These are phyloP conservation scores for Musa balbisiana DNA, from an alignment of 202 grass and related monocot genomes.

Conservation along the genomic window DNA sequence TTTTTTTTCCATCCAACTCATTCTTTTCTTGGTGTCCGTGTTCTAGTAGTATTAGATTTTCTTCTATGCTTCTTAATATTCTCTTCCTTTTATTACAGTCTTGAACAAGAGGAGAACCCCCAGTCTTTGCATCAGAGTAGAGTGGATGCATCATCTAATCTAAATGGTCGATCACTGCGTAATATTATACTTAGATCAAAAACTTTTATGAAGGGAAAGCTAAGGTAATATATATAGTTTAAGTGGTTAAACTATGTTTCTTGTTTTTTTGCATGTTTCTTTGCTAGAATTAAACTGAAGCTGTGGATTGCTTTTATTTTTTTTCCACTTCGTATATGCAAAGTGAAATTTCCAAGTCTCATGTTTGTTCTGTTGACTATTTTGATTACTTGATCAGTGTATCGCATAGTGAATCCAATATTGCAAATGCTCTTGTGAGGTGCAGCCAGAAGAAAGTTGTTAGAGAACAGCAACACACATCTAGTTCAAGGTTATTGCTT, in stretches of 20 bases:
- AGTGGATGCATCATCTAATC: constrained; percentile 27
- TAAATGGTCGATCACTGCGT: constrained; percentile 42
- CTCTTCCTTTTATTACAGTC: constrained; percentile 37
- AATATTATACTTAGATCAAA: constrained; percentile 68
- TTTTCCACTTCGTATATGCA: constrained; percentile 20
- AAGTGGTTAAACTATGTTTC: neutral
- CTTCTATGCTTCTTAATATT: constrained; percentile 6
- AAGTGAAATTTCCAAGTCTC: constrained; percentile 14
- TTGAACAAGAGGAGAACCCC: constrained; percentile 67
- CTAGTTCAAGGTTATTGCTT: constrained; percentile 80
- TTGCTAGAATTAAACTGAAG: constrained; percentile 4
- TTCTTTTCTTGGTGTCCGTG: neutral
- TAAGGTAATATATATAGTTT: constrained; percentile 38
- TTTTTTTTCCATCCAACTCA: neutral
- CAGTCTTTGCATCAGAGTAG: constrained; percentile 43
- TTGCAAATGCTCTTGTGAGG: constrained; percentile 69
- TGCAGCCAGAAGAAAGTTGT: constrained; percentile 53
- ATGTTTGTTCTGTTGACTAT: neutral
- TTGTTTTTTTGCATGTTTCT: constrained; percentile 16
- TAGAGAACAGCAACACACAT: constrained; percentile 68
- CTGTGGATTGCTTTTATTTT: constrained; percentile 13
- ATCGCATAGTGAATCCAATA: constrained; percentile 85
- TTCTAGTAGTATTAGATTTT: neutral
- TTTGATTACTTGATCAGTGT: constrained; percentile 45
- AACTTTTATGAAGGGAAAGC: constrained; percentile 62